Base-by-base conservation (phyloP, 2,329 filamentous ascomycete genomes). In the Claviceps sp. region DNA sequence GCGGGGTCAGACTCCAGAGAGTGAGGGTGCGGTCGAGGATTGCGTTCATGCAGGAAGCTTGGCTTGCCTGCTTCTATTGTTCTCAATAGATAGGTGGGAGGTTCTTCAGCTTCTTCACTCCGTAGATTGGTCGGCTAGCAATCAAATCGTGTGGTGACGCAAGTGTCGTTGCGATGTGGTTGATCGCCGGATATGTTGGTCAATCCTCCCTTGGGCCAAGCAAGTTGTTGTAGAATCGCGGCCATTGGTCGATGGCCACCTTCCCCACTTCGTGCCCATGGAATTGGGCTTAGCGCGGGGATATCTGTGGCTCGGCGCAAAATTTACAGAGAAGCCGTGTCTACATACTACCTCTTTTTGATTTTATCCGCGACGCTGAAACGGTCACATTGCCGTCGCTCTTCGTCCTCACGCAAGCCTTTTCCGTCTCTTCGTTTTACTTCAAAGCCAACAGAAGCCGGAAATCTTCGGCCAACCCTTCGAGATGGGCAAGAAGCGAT, bases 401-500 rank as follows among this genome's bases (percentile, higher is more conserved):
- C 10, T 22, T 44, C 10, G 10, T 26, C 42, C 22, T 17, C 39
- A 40, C 39, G 1, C n/a, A 16, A n/a, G 14, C 39, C n/a, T 30
- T 10, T 30, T 17, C 16, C 8, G 16, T 26, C 14, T 11, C 13
- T 26, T 26, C n/a, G 19, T 24, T 5, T 47, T 26, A 14, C 13
- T 11, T 17, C 14, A 19, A 26, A 42, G 17, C 37, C 22, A 44
- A 38, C 40, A 48, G 19, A 5, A 39, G 19, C 17, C 38, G 10
- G 14, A n/a, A 40, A 30, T 30, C 26, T 34, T 26, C 19, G 10
- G 16, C 40, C 38, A 26, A 16, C 10, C 11, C 49, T 48, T 55
- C 55, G 64, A 11, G 53, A 76, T 77, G 74, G 72, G 73, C 45
- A 76, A 74, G 60, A 77, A 77, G 63, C 65, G 74, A 53, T 65